Evolutionary conservation across 2,329 filamentous ascomycete species (phyloP).

Genomic region (Penicillium brasilianum): DNA sequence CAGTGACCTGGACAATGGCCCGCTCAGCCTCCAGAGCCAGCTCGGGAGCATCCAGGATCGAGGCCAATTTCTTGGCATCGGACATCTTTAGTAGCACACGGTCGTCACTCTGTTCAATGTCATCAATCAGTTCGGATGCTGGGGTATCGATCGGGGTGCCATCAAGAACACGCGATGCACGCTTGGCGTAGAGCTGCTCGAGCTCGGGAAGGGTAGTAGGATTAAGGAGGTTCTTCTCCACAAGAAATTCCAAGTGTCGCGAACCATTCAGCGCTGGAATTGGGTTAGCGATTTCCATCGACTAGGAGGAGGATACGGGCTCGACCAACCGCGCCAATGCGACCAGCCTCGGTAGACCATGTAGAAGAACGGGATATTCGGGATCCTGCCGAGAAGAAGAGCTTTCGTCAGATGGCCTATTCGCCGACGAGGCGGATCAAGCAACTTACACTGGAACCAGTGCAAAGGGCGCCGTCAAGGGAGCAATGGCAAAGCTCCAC

Average conservation of each 20-base stretch:
- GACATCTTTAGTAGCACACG: constrained; percentile 50
- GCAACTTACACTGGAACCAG: constrained; percentile 78
- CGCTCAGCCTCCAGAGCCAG: constrained; percentile 74
- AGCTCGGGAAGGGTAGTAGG: constrained; percentile 70
- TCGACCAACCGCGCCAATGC: constrained; percentile 70
- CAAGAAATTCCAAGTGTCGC: constrained; percentile 80
- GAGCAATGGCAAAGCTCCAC: constrained; percentile 82
- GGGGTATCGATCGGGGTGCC: constrained; percentile 36
- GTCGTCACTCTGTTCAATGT: constrained; percentile 50
- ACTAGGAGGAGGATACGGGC: neutral
- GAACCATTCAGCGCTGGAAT: constrained; percentile 74
- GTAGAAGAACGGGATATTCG: constrained; percentile 97
- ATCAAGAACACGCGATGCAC: constrained; percentile 41
- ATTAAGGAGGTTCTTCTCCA: constrained; percentile 72
- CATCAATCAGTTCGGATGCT: constrained; percentile 38
- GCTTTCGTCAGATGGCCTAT: constrained; percentile 14
- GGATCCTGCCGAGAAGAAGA: constrained; percentile 62
- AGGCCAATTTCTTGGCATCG: constrained; percentile 63
- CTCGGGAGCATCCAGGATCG: constrained; percentile 69
- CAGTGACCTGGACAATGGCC: constrained; percentile 73
- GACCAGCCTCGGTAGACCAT: constrained; percentile 87
- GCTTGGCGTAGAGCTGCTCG: constrained; percentile 71
- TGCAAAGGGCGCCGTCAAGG: constrained; percentile 80
- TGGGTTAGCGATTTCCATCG: constrained; percentile 20
- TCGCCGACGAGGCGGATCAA: neutral